Percentiles rank a stretch among this genome's conserved stretches.
Conservation (phyloP, 257 asterid genomes). For the Solanum peruvianum region DNA sequence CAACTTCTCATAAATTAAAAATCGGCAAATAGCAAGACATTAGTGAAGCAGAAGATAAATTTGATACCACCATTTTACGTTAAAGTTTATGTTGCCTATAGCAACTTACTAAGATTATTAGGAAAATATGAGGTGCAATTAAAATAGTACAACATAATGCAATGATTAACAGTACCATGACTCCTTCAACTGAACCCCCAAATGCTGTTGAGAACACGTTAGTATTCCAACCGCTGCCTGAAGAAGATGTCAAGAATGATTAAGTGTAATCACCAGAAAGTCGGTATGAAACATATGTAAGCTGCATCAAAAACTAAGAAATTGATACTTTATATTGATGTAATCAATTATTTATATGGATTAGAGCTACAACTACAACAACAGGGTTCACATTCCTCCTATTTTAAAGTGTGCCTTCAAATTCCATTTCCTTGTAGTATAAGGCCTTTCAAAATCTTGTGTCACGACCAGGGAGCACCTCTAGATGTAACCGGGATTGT, state of each 20-base stretch:
- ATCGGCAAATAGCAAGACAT: neutral
- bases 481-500: no score
- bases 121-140: neutral
- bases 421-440: slow-evolving; percentile 96
- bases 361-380: slow-evolving; percentile 91
- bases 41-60: neutral
- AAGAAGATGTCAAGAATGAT: slow-evolving; percentile 8
- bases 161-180: slow-evolving; percentile 53
- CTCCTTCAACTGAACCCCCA: slow-evolving; percentile 89
- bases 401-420: slow-evolving; percentile 77
- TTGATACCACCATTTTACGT: neutral
- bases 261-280: neutral
- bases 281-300: neutral
- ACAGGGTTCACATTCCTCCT: slow-evolving; percentile 89
- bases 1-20: slow-evolving; percentile 81
- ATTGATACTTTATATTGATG: slow-evolving; percentile 85
- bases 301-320: neutral
- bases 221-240: slow-evolving; percentile 98
- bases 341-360: slow-evolving; percentile 88
- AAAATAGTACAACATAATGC: neutral
- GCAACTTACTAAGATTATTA: neutral
- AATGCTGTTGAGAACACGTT: slow-evolving; percentile 81
- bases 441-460: slow-evolving; percentile 40
- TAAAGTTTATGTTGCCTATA: neutral
- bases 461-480: no score